phyloP scores from a whole-genome alignment of 768 basidiomycete species.

The Mycena galopus region DNA sequence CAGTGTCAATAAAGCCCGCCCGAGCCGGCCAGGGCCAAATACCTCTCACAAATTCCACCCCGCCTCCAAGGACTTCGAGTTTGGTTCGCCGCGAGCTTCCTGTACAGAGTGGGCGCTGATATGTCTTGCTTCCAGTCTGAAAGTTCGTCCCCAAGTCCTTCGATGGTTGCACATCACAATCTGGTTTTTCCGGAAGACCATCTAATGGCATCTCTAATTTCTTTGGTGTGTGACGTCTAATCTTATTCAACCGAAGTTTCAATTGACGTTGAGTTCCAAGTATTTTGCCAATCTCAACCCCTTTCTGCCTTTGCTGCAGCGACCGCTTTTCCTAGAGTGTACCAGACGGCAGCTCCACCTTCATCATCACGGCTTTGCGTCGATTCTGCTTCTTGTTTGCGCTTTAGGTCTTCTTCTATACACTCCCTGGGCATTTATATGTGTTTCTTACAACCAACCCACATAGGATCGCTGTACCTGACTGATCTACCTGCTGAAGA shows the following conservation, averaged over 20 bases:
- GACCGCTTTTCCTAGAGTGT: slow-evolving; percentile 60
- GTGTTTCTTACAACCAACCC: no score
- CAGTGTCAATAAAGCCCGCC: not conserved
- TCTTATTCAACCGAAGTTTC: no score
- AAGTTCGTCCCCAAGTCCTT: no score
- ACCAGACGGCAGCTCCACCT: slow-evolving; percentile 52
- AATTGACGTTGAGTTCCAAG: no score
- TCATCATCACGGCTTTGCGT: slow-evolving; percentile 53
- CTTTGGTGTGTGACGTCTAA: no score
- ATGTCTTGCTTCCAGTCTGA: not conserved
- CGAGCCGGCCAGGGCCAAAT: not conserved
- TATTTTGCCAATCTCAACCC: slow-evolving; percentile 61
- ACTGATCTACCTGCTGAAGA: not conserved
- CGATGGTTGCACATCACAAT: not conserved
- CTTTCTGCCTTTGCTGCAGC: slow-evolving; percentile 63
- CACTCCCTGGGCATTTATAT: no score
- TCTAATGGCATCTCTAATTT: slow-evolving; percentile 57
- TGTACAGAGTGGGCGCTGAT: no score
- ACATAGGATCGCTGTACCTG: slow-evolving; percentile 40
- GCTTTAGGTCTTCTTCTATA: no score
- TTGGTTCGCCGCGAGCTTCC: not conserved
- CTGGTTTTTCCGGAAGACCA: not conserved
- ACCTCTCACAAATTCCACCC: not conserved
- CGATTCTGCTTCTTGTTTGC: slow-evolving; percentile 55
- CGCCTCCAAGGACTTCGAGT: not conserved